These are phyloP conservation scores for Epichloe gansuensis DNA, from an alignment of 2,329 filamentous ascomycete genomes.

Conservation along the genomic window DNA sequence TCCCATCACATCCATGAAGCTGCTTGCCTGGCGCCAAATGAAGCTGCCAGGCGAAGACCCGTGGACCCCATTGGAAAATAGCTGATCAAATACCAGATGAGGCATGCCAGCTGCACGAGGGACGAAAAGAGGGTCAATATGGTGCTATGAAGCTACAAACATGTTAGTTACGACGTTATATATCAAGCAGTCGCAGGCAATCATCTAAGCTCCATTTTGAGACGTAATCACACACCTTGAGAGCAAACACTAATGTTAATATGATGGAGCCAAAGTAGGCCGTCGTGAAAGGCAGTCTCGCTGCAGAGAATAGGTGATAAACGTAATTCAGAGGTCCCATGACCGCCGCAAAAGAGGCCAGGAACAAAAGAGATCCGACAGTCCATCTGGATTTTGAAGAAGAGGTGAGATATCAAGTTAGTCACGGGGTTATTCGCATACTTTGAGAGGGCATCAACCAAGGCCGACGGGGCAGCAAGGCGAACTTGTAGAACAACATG, in stretches of 20 bases:
- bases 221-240: conserved; percentile 58
- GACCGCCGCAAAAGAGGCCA: conserved; percentile 84
- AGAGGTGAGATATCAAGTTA: conserved; percentile 11
- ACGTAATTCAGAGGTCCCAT: conserved; percentile 82
- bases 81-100: conserved; percentile 89
- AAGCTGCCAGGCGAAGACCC: conserved; percentile 74
- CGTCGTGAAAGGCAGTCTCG: conserved; percentile 81
- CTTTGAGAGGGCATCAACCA: background rate
- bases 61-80: conserved; percentile 97
- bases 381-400: conserved; percentile 59
- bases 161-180: conserved; percentile 5
- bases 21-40: conserved; percentile 74
- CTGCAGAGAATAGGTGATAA: conserved; percentile 71
- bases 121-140: conserved; percentile 76
- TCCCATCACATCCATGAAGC: conserved; percentile 72
- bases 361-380: conserved; percentile 79
- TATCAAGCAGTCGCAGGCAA: background rate
- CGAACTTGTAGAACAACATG: background rate
- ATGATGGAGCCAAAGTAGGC: conserved; percentile 90
- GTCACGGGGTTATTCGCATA: conserved; percentile 6
- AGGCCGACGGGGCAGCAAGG: background rate
- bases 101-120: conserved; percentile 68
- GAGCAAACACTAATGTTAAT: conserved; percentile 80
- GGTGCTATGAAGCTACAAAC: conserved; percentile 62
- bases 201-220: background rate